These are phyloP conservation scores for Carex sylvatica DNA, from an alignment of 202 grass and related monocot genomes.

Conservation along the genomic window DNA sequence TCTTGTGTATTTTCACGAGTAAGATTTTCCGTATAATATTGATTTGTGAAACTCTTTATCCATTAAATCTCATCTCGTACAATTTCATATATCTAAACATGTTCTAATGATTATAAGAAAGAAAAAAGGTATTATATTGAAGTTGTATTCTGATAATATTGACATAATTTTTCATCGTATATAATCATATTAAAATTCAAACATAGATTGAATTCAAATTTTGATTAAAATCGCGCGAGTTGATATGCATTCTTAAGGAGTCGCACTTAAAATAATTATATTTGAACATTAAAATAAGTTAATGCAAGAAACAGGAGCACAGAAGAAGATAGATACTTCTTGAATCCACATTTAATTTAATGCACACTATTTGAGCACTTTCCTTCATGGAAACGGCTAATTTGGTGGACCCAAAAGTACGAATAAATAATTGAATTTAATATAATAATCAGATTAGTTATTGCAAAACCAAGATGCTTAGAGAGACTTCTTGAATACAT, in stretches of 20 bases:
- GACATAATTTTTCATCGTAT: no score
- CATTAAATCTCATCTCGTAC: no score
- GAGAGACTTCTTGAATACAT: background rate
- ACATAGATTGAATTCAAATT: background rate
- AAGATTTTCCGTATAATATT: no score
- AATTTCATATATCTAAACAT: no score
- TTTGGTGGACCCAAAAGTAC: background rate
- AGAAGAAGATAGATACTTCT: no score
- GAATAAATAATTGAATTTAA: conserved; percentile 1
- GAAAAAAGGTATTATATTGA: no score
- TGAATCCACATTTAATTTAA: background rate
- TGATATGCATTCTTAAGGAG: background rate
- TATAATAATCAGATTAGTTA: background rate
- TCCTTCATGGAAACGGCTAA: background rate
- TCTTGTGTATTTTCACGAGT: no score
- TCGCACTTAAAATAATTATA: background rate
- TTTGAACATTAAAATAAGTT: background rate
- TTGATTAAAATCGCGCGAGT: background rate
- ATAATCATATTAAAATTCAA: no score
- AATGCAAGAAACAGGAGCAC: no score
- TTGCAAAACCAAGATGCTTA: background rate
- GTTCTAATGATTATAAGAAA: no score
- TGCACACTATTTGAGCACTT: background rate
- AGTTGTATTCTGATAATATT: no score
- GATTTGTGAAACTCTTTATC: no score